These are phyloP conservation scores for Candida manassasensis DNA, from an alignment of 805 yeast genomes.

Conservation along the genomic window DNA sequence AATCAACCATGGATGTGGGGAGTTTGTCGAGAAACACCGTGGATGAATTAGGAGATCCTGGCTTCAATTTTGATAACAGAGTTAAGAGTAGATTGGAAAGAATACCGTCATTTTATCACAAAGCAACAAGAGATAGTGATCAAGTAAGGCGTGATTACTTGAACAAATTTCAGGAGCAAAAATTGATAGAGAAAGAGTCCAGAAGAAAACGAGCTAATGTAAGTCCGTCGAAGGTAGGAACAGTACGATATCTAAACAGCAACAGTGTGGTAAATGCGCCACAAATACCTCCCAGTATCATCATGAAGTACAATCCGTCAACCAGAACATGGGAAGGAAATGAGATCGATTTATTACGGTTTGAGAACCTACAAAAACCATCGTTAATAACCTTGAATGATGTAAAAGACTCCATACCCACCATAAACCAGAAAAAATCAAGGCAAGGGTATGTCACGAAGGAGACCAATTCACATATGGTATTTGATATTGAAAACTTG, in stretches of 20 bases:
- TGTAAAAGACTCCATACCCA: conserved; percentile 13
- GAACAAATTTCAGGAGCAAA: conserved; percentile 27
- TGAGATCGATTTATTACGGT: conserved; percentile 50
- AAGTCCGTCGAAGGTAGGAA: conserved; percentile 23
- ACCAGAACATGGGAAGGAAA: conserved; percentile 62
- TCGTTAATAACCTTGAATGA: conserved; percentile 32
- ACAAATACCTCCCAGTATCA: conserved; percentile 16
- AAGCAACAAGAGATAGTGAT: conserved; percentile 12
- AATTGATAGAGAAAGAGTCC: conserved; percentile 12
- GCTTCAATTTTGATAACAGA: conserved; percentile 29
- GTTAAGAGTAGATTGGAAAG: conserved; percentile 35
- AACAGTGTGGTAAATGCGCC: conserved; percentile 9
- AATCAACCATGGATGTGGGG: conserved; percentile 30
- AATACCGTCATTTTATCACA: conserved; percentile 37
- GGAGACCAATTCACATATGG: conserved; percentile 33
- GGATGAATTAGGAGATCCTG: conserved; percentile 16
- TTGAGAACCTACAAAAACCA: conserved; percentile 41
- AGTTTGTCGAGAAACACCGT: conserved; percentile 10
- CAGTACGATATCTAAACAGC: conserved; percentile 25
- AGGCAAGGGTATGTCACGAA: conserved; percentile 1
- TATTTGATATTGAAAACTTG: conserved; percentile 52
- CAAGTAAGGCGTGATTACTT: conserved; percentile 23
- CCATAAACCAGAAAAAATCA: conserved; percentile 4
- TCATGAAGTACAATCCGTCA: conserved; percentile 51
- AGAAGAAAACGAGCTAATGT: conserved; percentile 2